Conservation (phyloP, 2,329 filamentous ascomycete genomes). For the Neofusicoccum sp. region DNA sequence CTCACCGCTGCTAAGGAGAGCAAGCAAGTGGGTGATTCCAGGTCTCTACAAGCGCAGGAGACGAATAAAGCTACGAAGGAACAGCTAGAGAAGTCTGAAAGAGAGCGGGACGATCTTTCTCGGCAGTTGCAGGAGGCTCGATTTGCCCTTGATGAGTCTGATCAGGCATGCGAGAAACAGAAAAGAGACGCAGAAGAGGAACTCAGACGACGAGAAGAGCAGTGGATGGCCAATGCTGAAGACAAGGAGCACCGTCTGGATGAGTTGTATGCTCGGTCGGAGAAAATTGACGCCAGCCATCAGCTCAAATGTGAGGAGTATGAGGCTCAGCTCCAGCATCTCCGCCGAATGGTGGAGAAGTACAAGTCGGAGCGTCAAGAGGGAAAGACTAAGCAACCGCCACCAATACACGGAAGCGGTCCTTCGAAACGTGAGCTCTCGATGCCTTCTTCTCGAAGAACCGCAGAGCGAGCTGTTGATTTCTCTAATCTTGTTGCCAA, state of each 20-base stretch:
- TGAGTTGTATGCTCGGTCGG: background rate
- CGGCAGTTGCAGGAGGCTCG: background rate
- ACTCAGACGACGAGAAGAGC: background rate
- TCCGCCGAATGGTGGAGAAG: background rate
- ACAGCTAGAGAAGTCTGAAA: background rate
- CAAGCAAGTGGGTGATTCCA: background rate
- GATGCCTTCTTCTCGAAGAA: background rate
- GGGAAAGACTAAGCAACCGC: background rate
- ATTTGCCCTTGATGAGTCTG: background rate
- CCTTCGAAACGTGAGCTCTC: background rate
- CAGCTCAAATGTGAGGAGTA: background rate
- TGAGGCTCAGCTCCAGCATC: background rate
- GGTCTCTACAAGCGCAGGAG: background rate
- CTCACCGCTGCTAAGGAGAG: background rate
- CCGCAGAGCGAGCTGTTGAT: background rate
- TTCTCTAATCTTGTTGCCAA: background rate
- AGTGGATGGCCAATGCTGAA: background rate
- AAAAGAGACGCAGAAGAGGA: background rate
- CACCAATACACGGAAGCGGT: background rate
- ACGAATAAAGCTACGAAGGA: background rate
- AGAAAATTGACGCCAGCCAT: background rate
- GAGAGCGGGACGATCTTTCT: background rate
- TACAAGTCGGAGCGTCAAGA: background rate
- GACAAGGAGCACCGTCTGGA: background rate
- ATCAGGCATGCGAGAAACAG: background rate